These are phyloP conservation scores for Themeda triandra DNA, from an alignment of 176 grass and related monocot genomes.

Conservation along the genomic window DNA sequence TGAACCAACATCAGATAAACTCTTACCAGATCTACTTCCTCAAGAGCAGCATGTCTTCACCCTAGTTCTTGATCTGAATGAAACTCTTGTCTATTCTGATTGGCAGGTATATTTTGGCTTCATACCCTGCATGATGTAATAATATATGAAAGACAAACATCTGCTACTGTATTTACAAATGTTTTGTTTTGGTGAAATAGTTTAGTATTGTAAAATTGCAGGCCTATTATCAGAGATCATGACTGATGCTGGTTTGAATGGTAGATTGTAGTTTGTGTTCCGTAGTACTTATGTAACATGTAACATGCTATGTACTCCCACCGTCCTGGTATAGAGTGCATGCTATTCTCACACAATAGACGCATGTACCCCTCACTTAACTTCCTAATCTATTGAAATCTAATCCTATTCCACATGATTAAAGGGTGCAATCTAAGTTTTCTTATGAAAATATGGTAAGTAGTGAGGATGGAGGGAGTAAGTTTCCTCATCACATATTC, in stretches of 20 bases:
- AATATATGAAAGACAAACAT: neutral
- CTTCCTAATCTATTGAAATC: too few relatives aligned
- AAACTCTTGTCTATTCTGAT: conserved; percentile 91
- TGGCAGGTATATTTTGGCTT: conserved; percentile 62
- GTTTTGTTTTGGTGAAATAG: neutral
- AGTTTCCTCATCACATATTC: too few relatives aligned
- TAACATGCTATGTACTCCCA: too few relatives aligned
- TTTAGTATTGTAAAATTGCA: neutral
- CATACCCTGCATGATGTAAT: neutral
- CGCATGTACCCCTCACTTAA: too few relatives aligned
- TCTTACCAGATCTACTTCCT: conserved; percentile 83
- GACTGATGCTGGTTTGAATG: neutral
- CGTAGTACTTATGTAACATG: neutral
- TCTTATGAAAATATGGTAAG: too few relatives aligned
- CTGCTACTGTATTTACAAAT: neutral
- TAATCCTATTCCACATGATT: too few relatives aligned
- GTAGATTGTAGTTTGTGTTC: neutral
- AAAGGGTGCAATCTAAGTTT: too few relatives aligned
- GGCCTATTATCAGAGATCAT: neutral
- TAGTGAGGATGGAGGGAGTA: too few relatives aligned
- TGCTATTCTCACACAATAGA: too few relatives aligned
- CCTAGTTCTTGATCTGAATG: conserved; percentile 93
- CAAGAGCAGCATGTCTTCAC: conserved; percentile 63
- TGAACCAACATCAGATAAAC: conserved; percentile 95
- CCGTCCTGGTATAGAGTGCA: too few relatives aligned